Conservation (phyloP, 495 filamentous ascomycete genomes). For the Daldinia caldariorum region DNA sequence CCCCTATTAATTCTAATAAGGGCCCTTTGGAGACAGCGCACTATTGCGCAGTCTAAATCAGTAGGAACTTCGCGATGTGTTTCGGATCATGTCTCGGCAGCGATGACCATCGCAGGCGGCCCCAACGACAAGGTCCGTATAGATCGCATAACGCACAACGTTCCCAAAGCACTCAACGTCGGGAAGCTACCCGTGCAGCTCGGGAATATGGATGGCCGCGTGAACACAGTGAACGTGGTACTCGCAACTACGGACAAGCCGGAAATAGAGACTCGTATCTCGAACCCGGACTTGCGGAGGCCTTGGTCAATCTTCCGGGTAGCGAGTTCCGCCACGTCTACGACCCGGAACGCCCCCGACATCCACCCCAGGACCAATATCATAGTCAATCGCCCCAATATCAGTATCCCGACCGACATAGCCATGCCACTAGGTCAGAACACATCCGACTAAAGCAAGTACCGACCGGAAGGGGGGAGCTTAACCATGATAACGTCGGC, state of each 20-base stretch:
- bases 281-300: conserved; percentile 17
- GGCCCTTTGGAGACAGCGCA: background rate
- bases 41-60: background rate
- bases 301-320: conserved; percentile 24
- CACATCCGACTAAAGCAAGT: background rate
- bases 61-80: background rate
- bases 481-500: background rate
- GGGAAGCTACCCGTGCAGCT: conserved; percentile 16
- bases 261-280: conserved; percentile 21
- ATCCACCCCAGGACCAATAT: background rate
- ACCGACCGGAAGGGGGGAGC: background rate
- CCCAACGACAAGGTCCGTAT: background rate
- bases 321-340: conserved; percentile 21
- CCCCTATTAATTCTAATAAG: background rate
- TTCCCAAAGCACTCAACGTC: background rate
- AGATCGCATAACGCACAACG: background rate
- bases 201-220: conserved; percentile 28
- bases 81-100: background rate
- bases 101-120: background rate
- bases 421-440: background rate
- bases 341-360: conserved; percentile 14
- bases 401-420: background rate
- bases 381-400: background rate
- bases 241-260: background rate
- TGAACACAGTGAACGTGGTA: background rate